phyloP scores from a whole-genome alignment of 1,139 yeast species.

The Geotrichum histeridarum region DNA sequence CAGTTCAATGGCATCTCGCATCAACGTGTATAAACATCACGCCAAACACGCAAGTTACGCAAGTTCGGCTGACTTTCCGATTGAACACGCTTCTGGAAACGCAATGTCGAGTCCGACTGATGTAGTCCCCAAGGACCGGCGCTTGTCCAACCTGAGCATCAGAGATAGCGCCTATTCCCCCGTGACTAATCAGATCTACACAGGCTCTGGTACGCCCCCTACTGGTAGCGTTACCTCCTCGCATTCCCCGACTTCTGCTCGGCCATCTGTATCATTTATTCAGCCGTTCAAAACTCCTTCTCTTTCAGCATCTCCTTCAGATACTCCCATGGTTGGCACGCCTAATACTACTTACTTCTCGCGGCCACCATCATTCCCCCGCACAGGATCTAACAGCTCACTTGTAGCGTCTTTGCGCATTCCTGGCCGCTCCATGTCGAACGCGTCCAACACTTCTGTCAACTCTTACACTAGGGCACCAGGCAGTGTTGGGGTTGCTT shows the following conservation, averaged over 20 bases:
- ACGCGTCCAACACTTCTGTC: constrained; percentile 26
- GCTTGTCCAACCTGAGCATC: constrained; percentile 10
- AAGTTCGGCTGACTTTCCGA: constrained; percentile 7
- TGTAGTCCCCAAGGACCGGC: constrained; percentile 12
- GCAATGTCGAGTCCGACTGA: constrained; percentile 15
- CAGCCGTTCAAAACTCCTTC: constrained; percentile 40
- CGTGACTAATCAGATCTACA: constrained; percentile 1
- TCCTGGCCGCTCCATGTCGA: constrained; percentile 29
- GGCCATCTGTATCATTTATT: constrained; percentile 29
- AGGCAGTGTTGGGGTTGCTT: constrained; percentile 12
- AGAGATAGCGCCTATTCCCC: constrained; percentile 13
- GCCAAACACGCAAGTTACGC: background rate
- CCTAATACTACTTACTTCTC: constrained; percentile 22
- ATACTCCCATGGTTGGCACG: constrained; percentile 7
- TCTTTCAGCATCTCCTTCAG: constrained; percentile 36
- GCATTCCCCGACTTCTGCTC: constrained; percentile 14
- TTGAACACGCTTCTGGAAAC: constrained; percentile 4
- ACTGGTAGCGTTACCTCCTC: constrained; percentile 1
- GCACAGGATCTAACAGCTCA: constrained; percentile 32
- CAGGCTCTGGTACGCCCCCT: constrained; percentile 1
- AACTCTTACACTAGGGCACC: constrained; percentile 9
- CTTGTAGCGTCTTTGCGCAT: constrained; percentile 31
- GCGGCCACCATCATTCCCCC: constrained; percentile 26
- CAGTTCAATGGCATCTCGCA: constrained; percentile 15
- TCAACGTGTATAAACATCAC: constrained; percentile 14